These are phyloP conservation scores for Penicillium alfredii DNA, from an alignment of 495 filamentous ascomycete species.

Conservation along the genomic window DNA sequence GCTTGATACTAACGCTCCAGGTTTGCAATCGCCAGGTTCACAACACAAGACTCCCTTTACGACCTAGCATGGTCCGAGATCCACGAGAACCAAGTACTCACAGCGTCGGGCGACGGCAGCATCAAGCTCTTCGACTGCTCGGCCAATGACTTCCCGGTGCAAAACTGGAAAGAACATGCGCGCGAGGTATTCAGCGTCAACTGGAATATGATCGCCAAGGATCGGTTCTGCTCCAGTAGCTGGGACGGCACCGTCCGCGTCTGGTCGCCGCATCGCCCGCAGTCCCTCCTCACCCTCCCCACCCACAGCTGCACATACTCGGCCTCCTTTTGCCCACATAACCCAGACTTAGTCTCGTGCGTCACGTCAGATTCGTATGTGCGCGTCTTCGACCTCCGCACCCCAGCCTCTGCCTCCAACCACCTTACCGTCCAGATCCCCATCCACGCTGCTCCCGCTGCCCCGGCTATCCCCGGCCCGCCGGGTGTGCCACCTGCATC, in stretches of 20 bases:
- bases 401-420: constrained; percentile 72
- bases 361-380: constrained; percentile 81
- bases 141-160: constrained; percentile 72
- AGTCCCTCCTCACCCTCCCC: constrained; percentile 75
- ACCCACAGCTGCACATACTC: constrained; percentile 89
- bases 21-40: constrained; percentile 55
- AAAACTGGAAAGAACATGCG: constrained; percentile 84
- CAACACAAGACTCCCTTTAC: constrained; percentile 94
- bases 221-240: constrained; percentile 76
- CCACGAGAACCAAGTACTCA: constrained; percentile 84
- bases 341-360: constrained; percentile 68
- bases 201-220: constrained; percentile 91
- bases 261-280: constrained; percentile 69
- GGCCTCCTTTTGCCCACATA: constrained; percentile 73
- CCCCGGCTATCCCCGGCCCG: constrained; percentile 31
- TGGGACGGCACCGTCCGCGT: constrained; percentile 96
- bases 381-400: constrained; percentile 83
- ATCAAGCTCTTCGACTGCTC: constrained; percentile 89
- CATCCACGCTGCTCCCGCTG: constrained; percentile 58
- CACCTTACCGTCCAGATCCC: constrained; percentile 73
- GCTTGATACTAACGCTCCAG: neutral
- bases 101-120: constrained; percentile 83
- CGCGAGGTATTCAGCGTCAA: constrained; percentile 84
- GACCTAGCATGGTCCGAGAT: constrained; percentile 90
- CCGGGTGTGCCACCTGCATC: constrained; percentile 28